Conservation (phyloP, 805 yeast genomes). For the Sugiyamaella marilandica region DNA sequence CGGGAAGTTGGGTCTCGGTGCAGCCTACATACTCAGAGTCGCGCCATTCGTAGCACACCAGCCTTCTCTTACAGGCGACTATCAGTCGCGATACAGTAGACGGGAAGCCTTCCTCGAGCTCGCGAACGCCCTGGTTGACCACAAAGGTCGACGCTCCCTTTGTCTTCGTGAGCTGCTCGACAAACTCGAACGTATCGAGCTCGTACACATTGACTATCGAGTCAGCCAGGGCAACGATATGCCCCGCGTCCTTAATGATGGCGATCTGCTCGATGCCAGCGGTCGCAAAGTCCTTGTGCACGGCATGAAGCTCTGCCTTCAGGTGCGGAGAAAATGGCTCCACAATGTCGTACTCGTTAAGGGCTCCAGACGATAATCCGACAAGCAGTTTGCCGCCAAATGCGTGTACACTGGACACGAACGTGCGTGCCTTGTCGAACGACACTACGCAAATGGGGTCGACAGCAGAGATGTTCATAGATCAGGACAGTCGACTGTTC, state of each 20-base stretch:
- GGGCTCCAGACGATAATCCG: constrained; percentile 28
- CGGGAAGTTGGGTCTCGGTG: constrained; percentile 28
- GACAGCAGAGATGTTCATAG: background rate
- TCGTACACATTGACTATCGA: constrained; percentile 32
- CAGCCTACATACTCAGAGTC: constrained; percentile 28
- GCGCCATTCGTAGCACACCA: constrained; percentile 27
- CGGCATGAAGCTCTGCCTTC: constrained; percentile 15
- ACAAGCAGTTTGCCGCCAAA: constrained; percentile 26
- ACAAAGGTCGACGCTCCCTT: constrained; percentile 33
- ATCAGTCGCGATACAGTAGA: constrained; percentile 28
- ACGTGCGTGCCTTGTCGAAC: background rate
- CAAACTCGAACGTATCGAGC: constrained; percentile 28
- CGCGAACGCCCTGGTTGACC: constrained; percentile 16
- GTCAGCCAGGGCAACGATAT: constrained; percentile 32
- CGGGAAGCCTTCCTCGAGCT: constrained; percentile 12
- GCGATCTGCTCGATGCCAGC: constrained; percentile 33
- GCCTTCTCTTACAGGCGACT: constrained; percentile 23
- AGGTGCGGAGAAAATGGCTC: constrained; percentile 22
- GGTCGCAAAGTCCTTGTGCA: constrained; percentile 21
- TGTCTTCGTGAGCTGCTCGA: constrained; percentile 33
- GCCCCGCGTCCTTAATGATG: constrained; percentile 31
- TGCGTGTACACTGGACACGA: constrained; percentile 13
- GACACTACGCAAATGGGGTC: background rate
- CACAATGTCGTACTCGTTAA: constrained; percentile 23
- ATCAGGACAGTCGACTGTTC: no score